Evolutionary conservation across 176 grass and related monocot genomes (phyloP), one percentile per base, ranked within the genome.

Genomic region (Poa pratensis): DNA sequence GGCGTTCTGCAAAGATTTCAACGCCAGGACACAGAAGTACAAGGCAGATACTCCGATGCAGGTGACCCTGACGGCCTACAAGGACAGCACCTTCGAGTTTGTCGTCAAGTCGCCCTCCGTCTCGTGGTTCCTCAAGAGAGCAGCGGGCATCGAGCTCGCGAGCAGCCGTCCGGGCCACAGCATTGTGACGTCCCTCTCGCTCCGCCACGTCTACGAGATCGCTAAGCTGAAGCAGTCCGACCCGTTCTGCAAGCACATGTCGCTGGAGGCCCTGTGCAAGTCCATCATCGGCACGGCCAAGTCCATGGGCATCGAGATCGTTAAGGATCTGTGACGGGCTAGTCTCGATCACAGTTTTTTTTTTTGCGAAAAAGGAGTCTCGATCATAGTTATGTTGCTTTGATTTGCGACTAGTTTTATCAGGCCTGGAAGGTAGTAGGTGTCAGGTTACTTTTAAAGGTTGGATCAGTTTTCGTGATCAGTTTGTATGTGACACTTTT

Each of bases 1-100:
- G 94, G 94, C 90, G 8, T 97, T 97, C 73, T 97, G 90, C 90
- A 97, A 97, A 66, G 92, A 97, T 80, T 97, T 97, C 90, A 97
- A 94, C 23, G 90, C 94, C 3, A 88, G 94, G 78, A 94, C 94
- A 19, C 94, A 92, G 35, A 92, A 97, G 69, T 94, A 97, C 81
- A 97, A 92, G 68, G 90, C 90, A 30, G 94, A 97, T 24, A 97
- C 88, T 70, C 94, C 94, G 12, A 97, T 92, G 90, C 86, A 93
- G 3, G 92, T 94, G 23, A 94, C 83, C 17, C 57, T 97, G 35
- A 97, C 94, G 12, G 90, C 92, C 28, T 97, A 97, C 83, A 90
- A 94, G 75, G 92, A 97, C 32, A 90, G 90, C 68, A 94, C 92
- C 0, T 97, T 97, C 24, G 90, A 97, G 71, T 94, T 97, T 55